Conservation (phyloP, 1,284 basidiomycete genomes). For the Trichosporon sp. region DNA sequence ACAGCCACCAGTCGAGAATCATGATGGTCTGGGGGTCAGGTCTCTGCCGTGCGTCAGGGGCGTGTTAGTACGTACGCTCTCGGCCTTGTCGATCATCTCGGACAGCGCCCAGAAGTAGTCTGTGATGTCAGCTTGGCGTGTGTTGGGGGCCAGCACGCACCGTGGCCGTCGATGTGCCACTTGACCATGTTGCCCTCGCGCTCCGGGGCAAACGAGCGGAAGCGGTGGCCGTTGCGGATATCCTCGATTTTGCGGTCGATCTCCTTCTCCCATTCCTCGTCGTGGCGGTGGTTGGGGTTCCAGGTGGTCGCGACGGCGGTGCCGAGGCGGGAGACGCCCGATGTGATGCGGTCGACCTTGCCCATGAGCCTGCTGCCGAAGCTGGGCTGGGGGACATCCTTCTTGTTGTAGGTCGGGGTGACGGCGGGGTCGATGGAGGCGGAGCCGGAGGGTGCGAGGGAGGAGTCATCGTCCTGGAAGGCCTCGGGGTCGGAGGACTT, state of each 20-base stretch:
- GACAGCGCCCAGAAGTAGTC: conserved; percentile 91
- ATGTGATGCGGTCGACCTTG: conserved; percentile 37
- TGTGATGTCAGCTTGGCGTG: conserved; percentile 10
- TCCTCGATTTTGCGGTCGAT: conserved; percentile 62
- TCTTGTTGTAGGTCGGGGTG: conserved; percentile 24
- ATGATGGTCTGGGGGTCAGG: conserved; percentile 59
- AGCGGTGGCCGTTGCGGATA: conserved; percentile 75
- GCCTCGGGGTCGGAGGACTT: not conserved
- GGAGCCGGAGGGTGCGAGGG: not conserved
- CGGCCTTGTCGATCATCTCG: conserved; percentile 67
- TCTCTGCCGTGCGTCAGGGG: not conserved
- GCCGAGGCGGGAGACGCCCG: conserved; percentile 35
- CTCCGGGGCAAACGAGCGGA: conserved; percentile 72
- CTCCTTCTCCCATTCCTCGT: conserved; percentile 60
- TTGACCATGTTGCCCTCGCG: conserved; percentile 70
- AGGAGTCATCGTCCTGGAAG: conserved; percentile 4
- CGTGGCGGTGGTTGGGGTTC: conserved; percentile 61
- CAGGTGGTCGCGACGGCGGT: conserved; percentile 41
- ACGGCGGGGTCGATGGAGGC: not conserved
- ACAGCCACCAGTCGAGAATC: conserved; percentile 74
- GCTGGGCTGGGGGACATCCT: conserved; percentile 21
- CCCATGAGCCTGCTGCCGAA: conserved; percentile 24
- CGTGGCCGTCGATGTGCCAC: conserved; percentile 86
- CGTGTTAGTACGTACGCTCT: conserved; percentile 31
- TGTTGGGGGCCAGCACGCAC: conserved; percentile 18